Evolutionary conservation across 352 stramenopile genomes (phyloP).

Genomic region (Globisporangium barbulae): DNA sequence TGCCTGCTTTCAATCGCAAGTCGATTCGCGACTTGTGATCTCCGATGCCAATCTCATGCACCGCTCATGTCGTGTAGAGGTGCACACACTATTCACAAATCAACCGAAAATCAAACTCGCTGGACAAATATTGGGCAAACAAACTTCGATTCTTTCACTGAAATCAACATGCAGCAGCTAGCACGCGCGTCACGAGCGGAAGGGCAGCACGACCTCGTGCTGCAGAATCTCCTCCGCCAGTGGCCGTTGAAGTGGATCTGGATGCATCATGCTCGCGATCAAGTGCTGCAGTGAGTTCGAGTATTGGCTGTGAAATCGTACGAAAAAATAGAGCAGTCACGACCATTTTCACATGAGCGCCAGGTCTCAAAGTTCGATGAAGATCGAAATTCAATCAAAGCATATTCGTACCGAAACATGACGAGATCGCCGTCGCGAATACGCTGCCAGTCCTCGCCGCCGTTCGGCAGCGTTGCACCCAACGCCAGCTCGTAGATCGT

Average conservation of each 20-base stretch:
- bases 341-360: background rate
- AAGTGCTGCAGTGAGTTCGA: conserved; percentile 86
- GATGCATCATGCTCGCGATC: conserved; percentile 86
- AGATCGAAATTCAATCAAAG: background rate
- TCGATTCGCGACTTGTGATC: too few relatives aligned
- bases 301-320: conserved; percentile 53
- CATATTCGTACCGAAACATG: conserved; percentile 55
- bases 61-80: background rate
- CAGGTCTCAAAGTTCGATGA: background rate
- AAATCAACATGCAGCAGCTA: background rate
- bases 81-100: too few relatives aligned
- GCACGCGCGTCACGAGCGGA: conserved; percentile 23
- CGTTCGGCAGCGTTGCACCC: conserved; percentile 56
- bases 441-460: conserved; percentile 84
- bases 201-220: conserved; percentile 76
- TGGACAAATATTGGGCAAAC: background rate
- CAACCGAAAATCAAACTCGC: too few relatives aligned
- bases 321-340: background rate
- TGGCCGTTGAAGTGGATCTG: conserved; percentile 75
- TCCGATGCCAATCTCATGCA: background rate
- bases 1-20: too few relatives aligned
- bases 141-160: background rate
- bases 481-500: conserved; percentile 84
- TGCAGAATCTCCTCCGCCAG: conserved; percentile 82
- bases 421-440: conserved; percentile 81